Percentiles rank a stretch among this genome's conserved stretches.
These are phyloP conservation scores for Dioscorea dumetorum DNA, from an alignment of 106 monocot species.

Conservation along the genomic window DNA sequence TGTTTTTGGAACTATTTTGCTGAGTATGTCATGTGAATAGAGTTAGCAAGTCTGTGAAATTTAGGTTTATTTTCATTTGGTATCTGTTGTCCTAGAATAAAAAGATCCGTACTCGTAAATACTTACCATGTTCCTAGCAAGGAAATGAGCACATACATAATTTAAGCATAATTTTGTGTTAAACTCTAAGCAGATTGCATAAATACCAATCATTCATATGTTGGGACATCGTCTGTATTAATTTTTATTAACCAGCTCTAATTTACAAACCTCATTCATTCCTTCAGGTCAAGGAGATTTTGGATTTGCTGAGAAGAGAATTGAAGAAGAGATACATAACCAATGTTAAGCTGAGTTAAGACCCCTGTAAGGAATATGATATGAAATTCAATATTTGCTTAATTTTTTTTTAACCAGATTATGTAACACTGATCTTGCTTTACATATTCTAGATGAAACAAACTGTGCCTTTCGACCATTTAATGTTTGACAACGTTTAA, in stretches of 20 bases:
- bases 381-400: too few species aligned
- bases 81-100: too few species aligned
- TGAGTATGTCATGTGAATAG: not conserved
- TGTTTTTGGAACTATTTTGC: not conserved
- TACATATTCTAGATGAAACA: too few species aligned
- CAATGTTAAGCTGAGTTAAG: too few species aligned
- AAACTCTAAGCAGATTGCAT: not conserved
- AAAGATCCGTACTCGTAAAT: too few species aligned
- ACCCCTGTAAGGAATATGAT: too few species aligned
- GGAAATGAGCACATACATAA: too few species aligned
- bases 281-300: conserved; percentile 25
- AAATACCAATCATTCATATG: not conserved
- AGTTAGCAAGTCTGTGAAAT: not conserved
- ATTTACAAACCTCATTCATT: not conserved
- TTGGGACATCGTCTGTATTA: not conserved
- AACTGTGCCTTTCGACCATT: too few species aligned
- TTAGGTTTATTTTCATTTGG: not conserved
- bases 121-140: too few species aligned
- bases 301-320: conserved; percentile 22
- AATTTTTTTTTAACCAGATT: too few species aligned
- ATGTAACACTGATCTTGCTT: too few species aligned
- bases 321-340: not conserved
- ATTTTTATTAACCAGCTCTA: not conserved
- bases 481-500: too few species aligned
- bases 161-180: not conserved